Evolutionary conservation across 2,329 filamentous ascomycete species (phyloP), one percentile per base, ranked within the genome.

Genomic region (Xylariales sp.): DNA sequence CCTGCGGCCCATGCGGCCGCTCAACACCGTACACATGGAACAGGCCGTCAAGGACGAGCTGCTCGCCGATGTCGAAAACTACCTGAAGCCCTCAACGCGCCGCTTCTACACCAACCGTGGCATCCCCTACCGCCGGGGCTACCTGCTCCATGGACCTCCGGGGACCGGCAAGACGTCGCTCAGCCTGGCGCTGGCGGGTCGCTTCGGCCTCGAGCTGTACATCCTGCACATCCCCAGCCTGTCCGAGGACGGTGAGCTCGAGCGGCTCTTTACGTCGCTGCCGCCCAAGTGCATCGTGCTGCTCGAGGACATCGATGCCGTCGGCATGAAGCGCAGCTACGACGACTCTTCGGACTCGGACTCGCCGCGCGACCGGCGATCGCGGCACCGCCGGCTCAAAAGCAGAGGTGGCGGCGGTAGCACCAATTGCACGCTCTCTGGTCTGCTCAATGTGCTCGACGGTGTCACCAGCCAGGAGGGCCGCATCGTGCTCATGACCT

Each of bases 91-190:
- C 19, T 67, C 45, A 3, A 62, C 60, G 2, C 53, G 77, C 12
- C 74, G 72, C 16, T 88, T 83, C 75, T 88, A 88, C 55, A 70
- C 82, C 20, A 74, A 84, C 41, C 76, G 83, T 17, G 83, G 83
- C 17, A 87, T 88, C 41, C 84, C 85, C 0, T 88, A 88, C 52
- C 72, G 84, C 10, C 67, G 84, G 36, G 85, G 83, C 8, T 88
- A 87, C 51, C 69, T 88, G 5, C 69, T 88, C 0, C 76, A 88
- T 49, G 84, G 84, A 0, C 83, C 84, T 2, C 84, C 83, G 0
- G 84, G 84, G 1, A 87, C 81, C 0, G 83, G 85, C 27, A 88
- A 89, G 59, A 86, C 80, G 38, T 85, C 81, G 1, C 85, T 88
- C 47, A 85, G 87, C 24, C 78, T 87, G 50, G 84, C 83, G 1